Evolutionary conservation across 441 rosid species (phyloP), one percentile per base, ranked within the genome.

Genomic region (Melastoma candidum): DNA sequence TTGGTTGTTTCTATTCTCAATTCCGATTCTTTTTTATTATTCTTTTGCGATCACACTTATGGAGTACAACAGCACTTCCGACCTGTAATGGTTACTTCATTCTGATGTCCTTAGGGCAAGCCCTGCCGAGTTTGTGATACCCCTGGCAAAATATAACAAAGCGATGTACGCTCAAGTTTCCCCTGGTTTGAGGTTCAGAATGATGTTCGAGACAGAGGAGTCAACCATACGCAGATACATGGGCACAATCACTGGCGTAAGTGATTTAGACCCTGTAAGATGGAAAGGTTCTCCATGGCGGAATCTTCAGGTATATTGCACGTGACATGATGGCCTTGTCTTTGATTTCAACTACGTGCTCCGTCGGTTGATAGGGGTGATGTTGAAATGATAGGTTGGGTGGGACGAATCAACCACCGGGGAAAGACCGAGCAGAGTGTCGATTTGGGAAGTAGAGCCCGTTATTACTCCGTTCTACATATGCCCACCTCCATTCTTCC

Each of bases 231-330:
- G 94, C 26, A 80, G 95, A 57, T 88, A 88, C 64, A 92, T 92
- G 96, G 96, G 98, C 60, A 87, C 98, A 13, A 68, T 92, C 59
- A 92, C 96, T 1, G 90, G 87, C 61, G 76, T 83, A 54, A 84
- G 85, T 55, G 98, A 92, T 64, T 71, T 90, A 66, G 96, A 92
- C 69, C 68, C 85, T 12, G 78, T 84, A 53, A 66, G 98, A 63
- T 92, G 96, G 98, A 92, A 88, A 71, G 73, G 61, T 67, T 92
- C 98, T 44, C 96, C 85, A 61, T 88, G 96, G 98, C 92, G 98
- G 55, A 92, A 82, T 76, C 92, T 92, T 71, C 98, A 87, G 98
- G 98, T 90, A 4, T 36, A 29, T 17, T 17, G 22, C 22, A 17
- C 22, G 22, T 17, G 22, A 17, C 22, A 17, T 52, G 45, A 29